Percentiles rank a stretch among this genome's conserved stretches.
Conservation (phyloP, 2,329 filamentous ascomycete species). For the Diaporthe aspalathi region DNA sequence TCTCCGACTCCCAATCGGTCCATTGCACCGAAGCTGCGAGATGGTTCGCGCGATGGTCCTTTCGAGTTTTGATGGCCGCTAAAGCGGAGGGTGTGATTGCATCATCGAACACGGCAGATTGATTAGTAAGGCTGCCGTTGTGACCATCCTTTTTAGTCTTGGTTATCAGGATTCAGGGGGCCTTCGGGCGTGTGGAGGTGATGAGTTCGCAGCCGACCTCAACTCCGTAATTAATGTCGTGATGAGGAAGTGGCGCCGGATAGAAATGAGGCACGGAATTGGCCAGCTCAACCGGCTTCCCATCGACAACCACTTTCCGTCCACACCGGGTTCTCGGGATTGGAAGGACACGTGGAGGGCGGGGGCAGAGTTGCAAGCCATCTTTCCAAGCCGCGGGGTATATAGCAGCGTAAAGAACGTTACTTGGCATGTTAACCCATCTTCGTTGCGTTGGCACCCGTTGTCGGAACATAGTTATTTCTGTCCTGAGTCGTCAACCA, state of each 20-base stretch:
- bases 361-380: too few relatives aligned
- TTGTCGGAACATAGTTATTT: too few relatives aligned
- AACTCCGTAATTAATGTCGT: background rate
- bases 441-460: background rate
- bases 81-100: conserved; percentile 14
- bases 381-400: background rate
- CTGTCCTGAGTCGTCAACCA: too few relatives aligned
- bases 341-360: too few relatives aligned
- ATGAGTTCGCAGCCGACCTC: background rate
- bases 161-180: background rate
- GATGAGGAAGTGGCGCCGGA: background rate
- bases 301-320: background rate
- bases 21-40: conserved; percentile 13
- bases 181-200: too few relatives aligned
- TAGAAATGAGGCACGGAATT: background rate
- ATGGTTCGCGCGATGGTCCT: conserved; percentile 12
- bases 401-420: too few relatives aligned
- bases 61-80: conserved; percentile 18
- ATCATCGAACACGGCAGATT: conserved; percentile 21
- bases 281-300: background rate
- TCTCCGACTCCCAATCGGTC: conserved; percentile 6
- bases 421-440: background rate
- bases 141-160: background rate
- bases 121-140: background rate
- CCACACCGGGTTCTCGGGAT: background rate